Percentiles rank a stretch among this genome's conserved stretches.
phyloP scores from a whole-genome alignment of 495 filamentous ascomycete species.

The Podospora anserina region DNA sequence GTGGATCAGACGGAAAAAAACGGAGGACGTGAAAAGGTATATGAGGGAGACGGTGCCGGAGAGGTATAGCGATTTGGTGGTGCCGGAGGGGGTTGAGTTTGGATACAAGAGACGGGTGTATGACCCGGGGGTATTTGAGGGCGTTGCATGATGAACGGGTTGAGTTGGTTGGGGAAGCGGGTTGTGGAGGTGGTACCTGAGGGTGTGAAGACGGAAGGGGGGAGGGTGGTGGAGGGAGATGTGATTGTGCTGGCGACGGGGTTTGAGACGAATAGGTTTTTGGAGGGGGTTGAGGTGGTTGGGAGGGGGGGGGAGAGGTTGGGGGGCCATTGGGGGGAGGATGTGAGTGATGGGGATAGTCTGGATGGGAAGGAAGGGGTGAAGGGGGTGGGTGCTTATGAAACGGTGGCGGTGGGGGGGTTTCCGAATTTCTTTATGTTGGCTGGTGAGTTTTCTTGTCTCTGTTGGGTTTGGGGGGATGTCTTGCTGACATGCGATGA shows the following conservation, averaged over 20 bases:
- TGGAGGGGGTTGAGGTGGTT: conserved; percentile 37
- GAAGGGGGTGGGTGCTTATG: conserved; percentile 36
- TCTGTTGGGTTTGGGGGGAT: neutral
- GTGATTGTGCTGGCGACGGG: conserved; percentile 44
- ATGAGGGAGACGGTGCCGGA: conserved; percentile 38
- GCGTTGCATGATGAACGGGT: conserved; percentile 35
- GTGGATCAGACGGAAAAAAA: neutral
- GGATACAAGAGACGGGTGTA: conserved; percentile 48
- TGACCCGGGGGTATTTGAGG: conserved; percentile 32
- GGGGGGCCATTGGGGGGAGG: conserved; percentile 37
- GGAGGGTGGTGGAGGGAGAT: conserved; percentile 34
- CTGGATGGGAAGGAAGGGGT: neutral
- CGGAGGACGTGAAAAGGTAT: conserved; percentile 28
- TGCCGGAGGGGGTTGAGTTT: conserved; percentile 35
- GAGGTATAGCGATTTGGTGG: conserved; percentile 41
- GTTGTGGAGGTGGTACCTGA: conserved; percentile 36
- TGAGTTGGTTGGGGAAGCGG: conserved; percentile 34
- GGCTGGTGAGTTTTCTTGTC: neutral
- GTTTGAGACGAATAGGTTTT: conserved; percentile 36
- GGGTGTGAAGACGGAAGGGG: conserved; percentile 32
- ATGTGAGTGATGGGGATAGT: neutral
- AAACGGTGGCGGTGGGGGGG: conserved; percentile 32
- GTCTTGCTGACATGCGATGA: neutral
- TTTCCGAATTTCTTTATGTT: conserved; percentile 47
- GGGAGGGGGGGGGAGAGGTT: conserved; percentile 33